phyloP scores from a whole-genome alignment of 192 early-diverging fungal species.

The Entomortierella beljakovae region DNA sequence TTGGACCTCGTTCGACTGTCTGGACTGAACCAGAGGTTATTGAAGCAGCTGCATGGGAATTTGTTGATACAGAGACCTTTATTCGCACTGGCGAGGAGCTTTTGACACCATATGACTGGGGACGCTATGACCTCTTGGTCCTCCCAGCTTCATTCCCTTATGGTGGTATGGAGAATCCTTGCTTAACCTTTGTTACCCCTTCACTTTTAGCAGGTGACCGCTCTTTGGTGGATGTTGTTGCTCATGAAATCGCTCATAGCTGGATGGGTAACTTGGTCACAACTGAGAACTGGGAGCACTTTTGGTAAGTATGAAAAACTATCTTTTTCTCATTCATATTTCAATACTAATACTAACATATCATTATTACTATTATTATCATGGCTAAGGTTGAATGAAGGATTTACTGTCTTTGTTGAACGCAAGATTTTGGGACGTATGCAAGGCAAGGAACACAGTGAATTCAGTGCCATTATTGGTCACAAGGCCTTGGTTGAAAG shows the following conservation, averaged over 20 bases:
- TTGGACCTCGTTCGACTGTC: slow-evolving; percentile 95
- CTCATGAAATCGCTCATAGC: slow-evolving; percentile 94
- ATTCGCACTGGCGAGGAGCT: slow-evolving; percentile 75
- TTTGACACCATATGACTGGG: slow-evolving; percentile 95
- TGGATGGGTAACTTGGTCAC: slow-evolving; percentile 93
- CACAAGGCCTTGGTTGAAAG: slow-evolving; percentile 79
- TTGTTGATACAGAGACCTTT: slow-evolving; percentile 79
- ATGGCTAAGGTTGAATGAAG: slow-evolving; percentile 92
- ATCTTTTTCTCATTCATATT: background rate
- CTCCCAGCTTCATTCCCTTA: slow-evolving; percentile 91
- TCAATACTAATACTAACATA: too few species aligned
- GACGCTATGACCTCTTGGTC: slow-evolving; percentile 93
- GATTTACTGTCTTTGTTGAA: slow-evolving; percentile 94
- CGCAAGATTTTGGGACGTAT: slow-evolving; percentile 88
- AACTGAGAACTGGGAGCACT: slow-evolving; percentile 80
- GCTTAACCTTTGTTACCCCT: slow-evolving; percentile 98
- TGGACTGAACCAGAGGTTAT: slow-evolving; percentile 96
- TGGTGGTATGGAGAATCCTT: slow-evolving; percentile 98
- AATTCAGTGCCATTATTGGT: slow-evolving; percentile 91
- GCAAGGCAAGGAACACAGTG: slow-evolving; percentile 78
- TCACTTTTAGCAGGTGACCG: slow-evolving; percentile 95
- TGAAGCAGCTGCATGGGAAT: slow-evolving; percentile 94
- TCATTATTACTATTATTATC: background rate
- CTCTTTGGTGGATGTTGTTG: slow-evolving; percentile 93
- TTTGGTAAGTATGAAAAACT: slow-evolving; percentile 18